These are phyloP conservation scores for Heliocybe sulcata DNA, from an alignment of 1,284 basidiomycete species.

Conservation along the genomic window DNA sequence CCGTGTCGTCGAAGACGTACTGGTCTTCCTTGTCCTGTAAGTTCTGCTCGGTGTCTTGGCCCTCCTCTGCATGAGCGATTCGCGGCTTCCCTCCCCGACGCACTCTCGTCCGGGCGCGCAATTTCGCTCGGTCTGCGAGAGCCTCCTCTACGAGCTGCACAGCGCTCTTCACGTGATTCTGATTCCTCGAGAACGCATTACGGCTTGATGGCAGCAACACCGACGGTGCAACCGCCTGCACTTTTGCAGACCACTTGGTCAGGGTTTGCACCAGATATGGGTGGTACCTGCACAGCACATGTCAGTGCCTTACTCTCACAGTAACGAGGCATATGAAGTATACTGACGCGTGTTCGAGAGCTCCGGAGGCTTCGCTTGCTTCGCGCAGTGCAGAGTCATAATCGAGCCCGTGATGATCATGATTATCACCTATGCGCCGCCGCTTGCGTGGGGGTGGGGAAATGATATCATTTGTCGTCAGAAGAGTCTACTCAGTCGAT, in stretches of 20 bases:
- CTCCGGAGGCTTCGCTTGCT: constrained; percentile 34
- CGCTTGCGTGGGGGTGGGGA: constrained; percentile 53
- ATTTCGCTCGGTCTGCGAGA: constrained; percentile 45
- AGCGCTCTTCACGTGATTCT: constrained; percentile 36
- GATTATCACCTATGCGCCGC: constrained; percentile 31
- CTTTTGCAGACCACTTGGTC: constrained; percentile 89
- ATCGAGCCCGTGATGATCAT: constrained; percentile 9
- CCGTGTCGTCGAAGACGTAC: constrained; percentile 80
- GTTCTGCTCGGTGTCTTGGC: constrained; percentile 21
- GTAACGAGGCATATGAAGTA: not conserved
- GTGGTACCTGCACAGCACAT: constrained; percentile 44
- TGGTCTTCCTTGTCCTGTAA: constrained; percentile 29
- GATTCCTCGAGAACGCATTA: constrained; percentile 50
- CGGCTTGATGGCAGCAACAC: constrained; percentile 65
- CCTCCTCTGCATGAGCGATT: constrained; percentile 14
- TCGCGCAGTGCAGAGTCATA: constrained; percentile 13
- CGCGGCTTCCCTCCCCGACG: constrained; percentile 31
- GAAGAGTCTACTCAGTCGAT: constrained; percentile 4
- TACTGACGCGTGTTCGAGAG: constrained; percentile 53
- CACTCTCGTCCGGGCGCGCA: constrained; percentile 51
- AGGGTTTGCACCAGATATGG: constrained; percentile 69
- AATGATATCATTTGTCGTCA: constrained; percentile 35
- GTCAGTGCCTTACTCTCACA: not conserved
- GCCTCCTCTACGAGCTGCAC: constrained; percentile 71
- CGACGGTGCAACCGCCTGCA: constrained; percentile 81